Conservation (phyloP, 805 yeast genomes). For the Geotrichum ghanense region DNA sequence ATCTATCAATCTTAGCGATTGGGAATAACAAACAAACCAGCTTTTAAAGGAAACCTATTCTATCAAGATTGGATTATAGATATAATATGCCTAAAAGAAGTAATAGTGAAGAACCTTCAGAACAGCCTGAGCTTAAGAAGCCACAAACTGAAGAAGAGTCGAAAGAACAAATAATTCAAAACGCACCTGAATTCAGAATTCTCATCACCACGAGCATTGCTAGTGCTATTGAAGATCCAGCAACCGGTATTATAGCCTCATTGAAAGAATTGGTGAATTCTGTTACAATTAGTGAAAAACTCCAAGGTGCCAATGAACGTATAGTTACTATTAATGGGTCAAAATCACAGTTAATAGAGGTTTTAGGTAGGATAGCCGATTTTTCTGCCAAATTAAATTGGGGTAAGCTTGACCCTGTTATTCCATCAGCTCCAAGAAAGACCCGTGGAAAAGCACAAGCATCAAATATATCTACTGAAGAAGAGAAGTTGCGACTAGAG, state of each 20-base stretch:
- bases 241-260: not conserved
- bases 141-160: not conserved
- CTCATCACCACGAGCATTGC: not conserved
- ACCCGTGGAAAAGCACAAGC: not conserved
- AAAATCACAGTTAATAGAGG: not conserved
- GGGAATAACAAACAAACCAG: no score
- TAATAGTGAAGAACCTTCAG: not conserved
- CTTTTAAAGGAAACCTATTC: no score
- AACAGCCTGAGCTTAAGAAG: not conserved
- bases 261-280: not conserved
- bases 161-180: not conserved
- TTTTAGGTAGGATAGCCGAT: not conserved
- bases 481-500: not conserved
- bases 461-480: not conserved
- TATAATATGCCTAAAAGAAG: not conserved
- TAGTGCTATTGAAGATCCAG: not conserved
- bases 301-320: conserved; percentile 2
- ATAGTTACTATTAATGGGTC: not conserved
- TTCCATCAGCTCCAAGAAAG: not conserved
- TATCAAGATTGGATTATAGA: no score
- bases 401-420: not conserved
- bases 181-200: not conserved
- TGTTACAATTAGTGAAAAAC: not conserved
- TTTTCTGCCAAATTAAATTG: not conserved
- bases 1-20: no score